Evolutionary conservation across 768 basidiomycete genomes (phyloP), one percentile per base, ranked within the genome.

Genomic region (Termitomyces sp.): DNA sequence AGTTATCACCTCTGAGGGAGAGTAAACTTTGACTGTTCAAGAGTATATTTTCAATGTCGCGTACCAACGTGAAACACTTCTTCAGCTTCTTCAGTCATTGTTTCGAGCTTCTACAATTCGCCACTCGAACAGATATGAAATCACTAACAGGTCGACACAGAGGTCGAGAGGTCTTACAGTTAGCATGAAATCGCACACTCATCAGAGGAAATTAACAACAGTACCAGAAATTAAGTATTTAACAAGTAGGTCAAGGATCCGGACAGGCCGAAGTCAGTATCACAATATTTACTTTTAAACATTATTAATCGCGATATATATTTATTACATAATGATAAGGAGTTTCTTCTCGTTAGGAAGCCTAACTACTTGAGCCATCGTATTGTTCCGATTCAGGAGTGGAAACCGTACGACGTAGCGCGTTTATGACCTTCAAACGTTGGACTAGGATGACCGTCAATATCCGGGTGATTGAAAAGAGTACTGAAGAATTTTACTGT

Each of bases 351-450:
- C 28, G 32, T 51, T 23, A 36, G 32, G 30, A 32, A 32, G 28
- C 20, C 28, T 32, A 40, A 44, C 12, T n/a, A n/a, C n/a, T 12
- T 6, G 16, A 20, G 18, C 32, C 33, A 57, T 50, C 55, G 20
- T 63, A 54, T 33, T 58, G 56, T 51, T 77, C 76, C 23, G 69
- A 71, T 63, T 81, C 82, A 7, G 83, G 84, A n/a, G 84, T 85
- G 35, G 84, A 83, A 16, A 75, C 74, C 64, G 79, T 82, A 50
- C 80, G 79, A 55, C 86, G 77, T 44, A 88, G 70, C 36, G 81
- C 77, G 56, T 77, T 79, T 63, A 89, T 82, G 49, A 88, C 78
- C 53, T 80, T 77, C 64, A 88, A 74, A 36, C 87, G 82, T 70
- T 83, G 78, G 55, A 82, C 87, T 88, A 56, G 12, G 55, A 43